These are phyloP conservation scores for Geranium brycei DNA, from an alignment of 345 rosid genomes.

Conservation along the genomic window DNA sequence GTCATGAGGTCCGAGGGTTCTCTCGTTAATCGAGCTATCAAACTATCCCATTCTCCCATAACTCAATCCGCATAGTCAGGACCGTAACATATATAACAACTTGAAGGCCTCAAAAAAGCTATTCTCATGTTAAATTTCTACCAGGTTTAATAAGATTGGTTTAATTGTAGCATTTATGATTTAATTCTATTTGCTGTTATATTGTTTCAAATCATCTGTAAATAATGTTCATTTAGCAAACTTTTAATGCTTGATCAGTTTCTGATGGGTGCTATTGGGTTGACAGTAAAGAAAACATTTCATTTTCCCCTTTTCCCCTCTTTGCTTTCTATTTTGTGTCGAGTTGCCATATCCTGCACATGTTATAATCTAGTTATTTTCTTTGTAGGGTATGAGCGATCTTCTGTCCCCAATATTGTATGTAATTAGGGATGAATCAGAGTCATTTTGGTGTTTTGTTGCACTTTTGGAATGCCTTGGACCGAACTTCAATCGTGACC, in stretches of 20 bases:
- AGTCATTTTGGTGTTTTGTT: conserved; percentile 96
- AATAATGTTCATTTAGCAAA: too few relatives aligned
- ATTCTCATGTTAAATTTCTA: too few relatives aligned
- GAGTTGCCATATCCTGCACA: not conserved
- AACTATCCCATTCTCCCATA: too few relatives aligned
- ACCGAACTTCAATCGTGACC: conserved; percentile 94
- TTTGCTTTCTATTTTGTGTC: not conserved
- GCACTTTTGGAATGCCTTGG: conserved; percentile 94
- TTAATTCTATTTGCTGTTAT: too few relatives aligned
- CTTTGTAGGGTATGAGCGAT: conserved; percentile 91
- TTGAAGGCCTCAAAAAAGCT: too few relatives aligned
- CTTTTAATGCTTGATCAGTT: not conserved
- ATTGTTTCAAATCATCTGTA: too few relatives aligned
- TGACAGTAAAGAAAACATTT: not conserved
- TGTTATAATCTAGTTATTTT: not conserved
- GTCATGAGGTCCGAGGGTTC: too few relatives aligned
- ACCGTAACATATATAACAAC: too few relatives aligned
- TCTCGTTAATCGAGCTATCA: too few relatives aligned
- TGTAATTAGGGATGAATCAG: conserved; percentile 78
- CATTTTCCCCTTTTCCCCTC: not conserved
- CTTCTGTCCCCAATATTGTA: conserved; percentile 79
- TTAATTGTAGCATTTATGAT: too few relatives aligned
- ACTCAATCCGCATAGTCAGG: too few relatives aligned
- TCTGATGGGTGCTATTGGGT: not conserved
- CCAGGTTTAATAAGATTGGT: too few relatives aligned